Evolutionary conservation across 192 early-diverging fungal species (phyloP), one percentile per base, ranked within the genome.

Genomic region (Jimgerdemannia flammicorona): DNA sequence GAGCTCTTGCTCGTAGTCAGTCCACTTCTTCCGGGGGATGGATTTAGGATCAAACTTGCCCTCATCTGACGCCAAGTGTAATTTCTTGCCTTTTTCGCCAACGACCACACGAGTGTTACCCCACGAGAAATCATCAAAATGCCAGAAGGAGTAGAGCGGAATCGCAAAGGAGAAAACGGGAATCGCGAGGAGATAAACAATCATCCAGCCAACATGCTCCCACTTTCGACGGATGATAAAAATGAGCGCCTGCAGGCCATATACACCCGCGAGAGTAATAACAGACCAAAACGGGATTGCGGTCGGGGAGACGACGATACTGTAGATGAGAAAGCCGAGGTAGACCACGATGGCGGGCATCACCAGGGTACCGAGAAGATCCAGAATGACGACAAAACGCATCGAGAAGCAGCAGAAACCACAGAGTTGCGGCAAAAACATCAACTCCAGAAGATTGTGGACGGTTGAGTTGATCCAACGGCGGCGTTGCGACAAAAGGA

Each of bases 381-480:
- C 97, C 73, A 99, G 87, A 78, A 97, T 92, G 68, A 99, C 95
- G 43, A 99, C 93, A 76, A 99, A 95, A 10, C 96, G 91, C 94
- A 99, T 96, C 44, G 96, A 98, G 85, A 97, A 98, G 85, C 95
- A 96, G 81, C 96, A 92, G 88, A 95, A 96, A 41, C 98, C 97
- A 74, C 98, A 99, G 43, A 99, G 91, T 73, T 98, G 96, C 20
- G 94, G 93, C 74, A 99, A 84, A 75, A 95, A 90, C 41, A 96
- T 81, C 64, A 99, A 86, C 81, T 99, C 98, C 77, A 98, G 90
- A 79, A 98, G 85, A 80, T 99, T 99, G 88, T 99, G 98, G 7
- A 99, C 94, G 3, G 98, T 99, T 59, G 97, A 98, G 87, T 99
- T 99, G 79, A 99, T 99, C 98, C 98, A 99, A 77, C 98, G 93